phyloP scores from a whole-genome alignment of 345 rosid species.

The Stellera chamaejasme region DNA sequence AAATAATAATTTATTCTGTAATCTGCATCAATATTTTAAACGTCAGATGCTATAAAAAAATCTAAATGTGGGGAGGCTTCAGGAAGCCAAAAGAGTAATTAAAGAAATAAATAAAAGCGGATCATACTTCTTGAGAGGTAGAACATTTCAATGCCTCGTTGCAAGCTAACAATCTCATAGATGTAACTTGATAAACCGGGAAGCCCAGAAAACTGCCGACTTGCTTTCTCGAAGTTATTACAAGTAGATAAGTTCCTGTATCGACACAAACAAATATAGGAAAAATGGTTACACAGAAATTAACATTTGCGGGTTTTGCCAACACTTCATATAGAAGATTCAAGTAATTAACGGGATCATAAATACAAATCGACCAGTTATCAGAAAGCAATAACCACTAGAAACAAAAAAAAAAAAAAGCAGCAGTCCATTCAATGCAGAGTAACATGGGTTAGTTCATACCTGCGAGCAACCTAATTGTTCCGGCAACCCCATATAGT shows the following conservation, averaged over 20 bases:
- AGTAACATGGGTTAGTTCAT: conserved; percentile 3
- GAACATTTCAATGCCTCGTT: conserved; percentile 60
- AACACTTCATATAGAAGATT: too few species aligned
- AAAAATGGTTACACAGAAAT: too few species aligned
- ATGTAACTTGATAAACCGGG: conserved; percentile 53
- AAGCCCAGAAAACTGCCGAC: conserved; percentile 67
- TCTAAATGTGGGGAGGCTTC: conserved; percentile 1
- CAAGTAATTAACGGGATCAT: too few species aligned
- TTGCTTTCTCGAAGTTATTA: conserved; percentile 66
- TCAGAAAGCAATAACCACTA: too few species aligned
- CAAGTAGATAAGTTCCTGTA: conserved; percentile 68
- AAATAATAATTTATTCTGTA: too few species aligned
- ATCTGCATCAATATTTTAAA: too few species aligned
- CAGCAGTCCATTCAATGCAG: neutral
- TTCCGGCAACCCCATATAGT: conserved; percentile 81
- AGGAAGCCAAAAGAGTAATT: neutral
- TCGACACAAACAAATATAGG: neutral
- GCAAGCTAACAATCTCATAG: conserved; percentile 80
- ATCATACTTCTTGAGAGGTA: conserved; percentile 65
- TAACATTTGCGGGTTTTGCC: too few species aligned
- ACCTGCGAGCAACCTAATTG: conserved; percentile 88
- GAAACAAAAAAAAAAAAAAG: neutral
- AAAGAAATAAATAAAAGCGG: conserved; percentile 5
- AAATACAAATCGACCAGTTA: too few species aligned
- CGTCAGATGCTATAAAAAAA: conserved; percentile 18